phyloP scores from a whole-genome alignment of 2,329 filamentous ascomycete species.

The Aspergillus aculeatinus region DNA sequence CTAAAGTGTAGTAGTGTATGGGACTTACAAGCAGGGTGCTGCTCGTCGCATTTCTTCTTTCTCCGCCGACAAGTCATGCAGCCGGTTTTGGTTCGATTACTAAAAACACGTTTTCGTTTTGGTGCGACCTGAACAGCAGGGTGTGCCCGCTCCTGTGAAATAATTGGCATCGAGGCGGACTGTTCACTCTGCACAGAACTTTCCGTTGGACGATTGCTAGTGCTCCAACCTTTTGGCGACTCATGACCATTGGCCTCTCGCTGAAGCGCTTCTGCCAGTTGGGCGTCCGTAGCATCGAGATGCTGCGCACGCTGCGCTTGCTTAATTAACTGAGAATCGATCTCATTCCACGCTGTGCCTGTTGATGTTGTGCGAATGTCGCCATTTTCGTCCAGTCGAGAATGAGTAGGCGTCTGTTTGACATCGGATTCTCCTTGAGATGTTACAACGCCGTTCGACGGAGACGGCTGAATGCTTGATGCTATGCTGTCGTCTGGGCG shows the following conservation, averaged over 20 bases:
- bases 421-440: constrained; percentile 21
- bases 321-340: constrained; percentile 43
- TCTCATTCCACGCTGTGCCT: constrained; percentile 38
- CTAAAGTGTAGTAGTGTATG: background rate
- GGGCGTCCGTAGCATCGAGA: constrained; percentile 50
- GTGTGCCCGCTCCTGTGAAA: constrained; percentile 34
- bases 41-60: constrained; percentile 98
- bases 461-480: constrained; percentile 20
- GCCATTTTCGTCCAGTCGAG: constrained; percentile 33
- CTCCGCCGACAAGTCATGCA: constrained; percentile 87
- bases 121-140: constrained; percentile 40
- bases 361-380: constrained; percentile 26
- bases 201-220: constrained; percentile 38
- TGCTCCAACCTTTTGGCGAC: constrained; percentile 30
- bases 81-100: constrained; percentile 92
- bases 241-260: constrained; percentile 49
- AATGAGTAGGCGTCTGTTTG: constrained; percentile 22
- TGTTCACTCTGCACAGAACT: constrained; percentile 37
- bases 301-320: constrained; percentile 50
- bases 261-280: constrained; percentile 53
- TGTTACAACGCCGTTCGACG: constrained; percentile 20
- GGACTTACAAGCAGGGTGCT: constrained; percentile 81
- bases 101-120: constrained; percentile 64
- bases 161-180: constrained; percentile 33
- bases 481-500: constrained; percentile 36